Evolutionary conservation across 768 basidiomycete species (phyloP), one percentile per base, ranked within the genome.

Genomic region (Termitomyces heimii): DNA sequence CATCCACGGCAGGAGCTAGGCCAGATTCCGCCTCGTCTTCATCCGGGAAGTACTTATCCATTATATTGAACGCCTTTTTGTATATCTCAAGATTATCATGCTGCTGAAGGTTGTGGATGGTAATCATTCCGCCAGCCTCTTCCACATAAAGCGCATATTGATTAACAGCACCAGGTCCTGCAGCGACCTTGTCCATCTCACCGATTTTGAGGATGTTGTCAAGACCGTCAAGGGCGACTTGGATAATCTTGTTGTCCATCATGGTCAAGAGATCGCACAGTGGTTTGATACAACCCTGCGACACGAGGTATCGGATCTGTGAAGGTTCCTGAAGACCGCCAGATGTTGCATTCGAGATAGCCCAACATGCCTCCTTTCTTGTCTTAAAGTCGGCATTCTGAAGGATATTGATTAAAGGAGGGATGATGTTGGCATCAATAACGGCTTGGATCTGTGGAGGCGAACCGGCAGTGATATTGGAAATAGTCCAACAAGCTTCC

Each of bases 241-340:
- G 90, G 64, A 99, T 99, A 64, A 98, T 97, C 79, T 99, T 99
- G 83, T 98, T 98, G 76, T 99, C 97, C 94, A 98, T 95, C 82
- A 94, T 96, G 28, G 85, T 88, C 57, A 99, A 81, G 52, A 99
- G 77, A 67, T 99, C 97, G 70, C 97, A 99, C 29, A 99, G 80
- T 16, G 97, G 97, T 74, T 98, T 98, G 77, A 99, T 98, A 77
- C 94, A 97, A 32, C 97, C 97, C 71, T 98, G 97, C 24, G 86
- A 81, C 55, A 99, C 97, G 57, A 99, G 90, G 75, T 98, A 99
- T 53, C 97, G 89, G 66, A 99, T 99, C 71, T 98, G 96, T 29
- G 88, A 77, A 31, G 97, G 97, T 69, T 99, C 95, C 67, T 95
- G 94, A 26, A 98, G 82, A 58, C 94, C 97, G 61, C 97, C 97